Base-by-base conservation (phyloP, 2,329 filamentous ascomycete species). In the Colletotrichum camelliae region DNA sequence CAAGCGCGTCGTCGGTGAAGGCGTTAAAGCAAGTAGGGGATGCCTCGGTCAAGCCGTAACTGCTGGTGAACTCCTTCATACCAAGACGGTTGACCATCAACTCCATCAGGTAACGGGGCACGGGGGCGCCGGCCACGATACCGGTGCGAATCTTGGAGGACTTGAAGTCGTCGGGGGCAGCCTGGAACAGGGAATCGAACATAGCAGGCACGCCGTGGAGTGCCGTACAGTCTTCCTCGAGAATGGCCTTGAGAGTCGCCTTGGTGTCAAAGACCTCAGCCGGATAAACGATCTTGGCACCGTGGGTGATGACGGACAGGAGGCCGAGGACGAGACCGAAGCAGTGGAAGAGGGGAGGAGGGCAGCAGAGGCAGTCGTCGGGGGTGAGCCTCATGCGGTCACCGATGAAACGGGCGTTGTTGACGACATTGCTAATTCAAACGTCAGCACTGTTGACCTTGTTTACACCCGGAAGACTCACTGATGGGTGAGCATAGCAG, bases 271-370 rank as follows among this genome's bases (percentile, higher is more conserved):
- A 96, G 0, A 93, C 91, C 80, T 95, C 93, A 77, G 91, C 90
- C 1, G 95, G 94, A 80, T 95, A 95, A 12, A 96, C 91, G 67
- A 96, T 92, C 83, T 93, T 94, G 52, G 91, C 91, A 62, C 94
- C 94, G 82, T 96, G 94, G 0, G 93, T 95, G 68, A 96, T 85
- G 58, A 91, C 89, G 2, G 94, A 92, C 71, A 96, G 89, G 60
- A 96, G 88, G 10, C 94, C 94, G 4, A 96, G 90, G 1, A 96
- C 94, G 9, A 96, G 90, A 2, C 94, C 94, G 81, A 96, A 96
- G 86, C 94, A 96, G 86, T 97, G 95, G 87, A 97, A 97, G 5
- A 97, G 88, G 0, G 95, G 95, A 0, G 95, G 94, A 4, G 94
- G 94, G 82, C 95, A 97, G 86, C 94, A 96, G 13, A 97, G 88